Evolutionary conservation across 371 early-diverging fungal species (phyloP), one percentile per base, ranked within the genome.

Genomic region (Apophysomyces sp.): DNA sequence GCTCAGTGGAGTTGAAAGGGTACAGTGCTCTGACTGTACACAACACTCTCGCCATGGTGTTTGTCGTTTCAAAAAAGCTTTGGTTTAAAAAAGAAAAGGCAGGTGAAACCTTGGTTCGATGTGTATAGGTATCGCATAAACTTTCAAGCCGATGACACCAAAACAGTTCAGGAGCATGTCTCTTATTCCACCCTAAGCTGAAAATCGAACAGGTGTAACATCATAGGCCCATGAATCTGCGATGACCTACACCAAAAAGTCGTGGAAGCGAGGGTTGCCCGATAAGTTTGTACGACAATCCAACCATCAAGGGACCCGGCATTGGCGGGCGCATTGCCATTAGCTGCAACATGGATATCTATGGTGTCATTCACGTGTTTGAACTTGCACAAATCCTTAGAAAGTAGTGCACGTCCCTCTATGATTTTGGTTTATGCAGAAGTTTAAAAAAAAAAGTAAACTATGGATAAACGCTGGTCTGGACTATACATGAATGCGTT

Each of bases 1-100:
- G 78, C 53, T 86, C 94, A 37, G 87, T 78, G 55, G 92, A 52
- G 27, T 63, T 51, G 37, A 57, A 63, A 15, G 57, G 39, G 36
- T 63, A 63, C 24, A 63, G 18, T 28, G 63, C 63, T 4, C 54
- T 21, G 12, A 40, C 63, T 36, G 24, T 34, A 53, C 63, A 63
- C 31, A 62, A 18, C 18, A 37, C 29, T 29, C 31, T 18, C 21
- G 49, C 49, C 49, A 44, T 44, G 11, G 4, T 44, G 49, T n/a
- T 44, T 11, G 11, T 37, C 15, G 11, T n/a, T 37, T 37, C 34
- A 21, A 40, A 24, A 32, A 40, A 13, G 21, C 15, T 32, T 31
- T 26, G 52, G 51, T 13, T 21, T 58, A 41, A 64, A 11, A 39
- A 59, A 59, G 16, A 16, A 37, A 59, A 24, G 21, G 53, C 40